Conservation (phyloP, 805 yeast species). For the Candida golubevii region DNA sequence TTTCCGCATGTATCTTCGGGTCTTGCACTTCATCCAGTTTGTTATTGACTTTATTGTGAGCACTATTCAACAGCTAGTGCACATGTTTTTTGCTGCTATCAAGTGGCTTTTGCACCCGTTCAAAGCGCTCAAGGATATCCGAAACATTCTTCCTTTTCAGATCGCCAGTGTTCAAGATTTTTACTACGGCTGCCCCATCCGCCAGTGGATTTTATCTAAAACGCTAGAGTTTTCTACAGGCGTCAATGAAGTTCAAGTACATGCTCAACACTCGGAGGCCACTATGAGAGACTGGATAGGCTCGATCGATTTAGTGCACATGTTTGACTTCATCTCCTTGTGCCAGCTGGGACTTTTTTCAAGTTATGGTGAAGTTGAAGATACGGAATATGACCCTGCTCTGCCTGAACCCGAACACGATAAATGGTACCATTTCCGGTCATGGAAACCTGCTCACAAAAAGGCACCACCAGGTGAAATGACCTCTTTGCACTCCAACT, state of each 20-base stretch:
- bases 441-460: neutral
- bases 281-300: neutral
- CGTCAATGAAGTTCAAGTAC: slow-evolving; percentile 3
- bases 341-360: no score
- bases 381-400: neutral
- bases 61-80: slow-evolving; percentile 3
- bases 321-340: neutral
- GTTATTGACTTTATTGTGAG: slow-evolving; percentile 2
- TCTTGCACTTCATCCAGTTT: slow-evolving; percentile 1
- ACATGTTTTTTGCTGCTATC: neutral
- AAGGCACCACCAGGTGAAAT: neutral
- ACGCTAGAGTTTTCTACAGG: slow-evolving; percentile 1
- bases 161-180: neutral
- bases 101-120: slow-evolving; percentile 5
- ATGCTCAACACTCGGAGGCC: slow-evolving; percentile 6
- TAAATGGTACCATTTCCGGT: slow-evolving; percentile 1
- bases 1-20: slow-evolving; percentile 1
- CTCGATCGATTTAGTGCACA: neutral
- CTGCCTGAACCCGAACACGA: neutral
- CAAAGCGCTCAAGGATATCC: neutral
- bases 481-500: neutral
- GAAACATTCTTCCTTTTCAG: neutral
- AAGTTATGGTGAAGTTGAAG: neutral
- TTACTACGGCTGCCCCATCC: neutral
- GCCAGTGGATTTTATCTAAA: neutral